Conservation (phyloP, 371 early-diverging fungal genomes). For the Mucor circinelloides region DNA sequence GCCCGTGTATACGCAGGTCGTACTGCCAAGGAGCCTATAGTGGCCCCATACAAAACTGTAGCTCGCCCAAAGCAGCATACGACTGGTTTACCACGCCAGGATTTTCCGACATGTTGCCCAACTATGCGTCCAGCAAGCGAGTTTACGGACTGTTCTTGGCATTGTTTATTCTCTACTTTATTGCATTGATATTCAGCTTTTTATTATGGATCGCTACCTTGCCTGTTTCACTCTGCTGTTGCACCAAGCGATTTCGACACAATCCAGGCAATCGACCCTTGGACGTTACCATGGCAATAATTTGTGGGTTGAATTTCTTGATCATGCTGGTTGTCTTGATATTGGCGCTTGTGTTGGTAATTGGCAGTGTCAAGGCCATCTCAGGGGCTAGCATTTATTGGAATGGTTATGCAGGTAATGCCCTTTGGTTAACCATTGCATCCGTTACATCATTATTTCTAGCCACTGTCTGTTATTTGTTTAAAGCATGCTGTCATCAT, state of each 20-base stretch:
- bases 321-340: conserved; percentile 29
- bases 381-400: conserved; percentile 13
- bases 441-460: conserved; percentile 17
- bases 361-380: conserved; percentile 19
- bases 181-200: conserved; percentile 30
- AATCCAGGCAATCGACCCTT: conserved; percentile 1
- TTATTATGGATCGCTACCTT: conserved; percentile 33
- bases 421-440: conserved; percentile 36
- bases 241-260: conserved; percentile 9
- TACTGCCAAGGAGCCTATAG: conserved; percentile 20
- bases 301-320: conserved; percentile 24
- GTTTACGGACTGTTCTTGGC: conserved; percentile 25
- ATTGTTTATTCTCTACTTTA: conserved; percentile 34
- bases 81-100: conserved; percentile 37
- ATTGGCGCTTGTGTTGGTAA: conserved; percentile 23
- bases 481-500: conserved; percentile 4
- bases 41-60: conserved; percentile 11
- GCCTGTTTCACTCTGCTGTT: conserved; percentile 11
- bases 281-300: conserved; percentile 14
- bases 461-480: conserved; percentile 9
- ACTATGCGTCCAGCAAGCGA: conserved; percentile 5
- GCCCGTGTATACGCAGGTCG: conserved; percentile 1
- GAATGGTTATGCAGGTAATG: conserved; percentile 31
- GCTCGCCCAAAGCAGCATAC: conserved; percentile 21
- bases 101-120: conserved; percentile 22